Evolutionary conservation across 108 stramenopile genomes (phyloP).

Genomic region (Nannochloropsis granulata): DNA sequence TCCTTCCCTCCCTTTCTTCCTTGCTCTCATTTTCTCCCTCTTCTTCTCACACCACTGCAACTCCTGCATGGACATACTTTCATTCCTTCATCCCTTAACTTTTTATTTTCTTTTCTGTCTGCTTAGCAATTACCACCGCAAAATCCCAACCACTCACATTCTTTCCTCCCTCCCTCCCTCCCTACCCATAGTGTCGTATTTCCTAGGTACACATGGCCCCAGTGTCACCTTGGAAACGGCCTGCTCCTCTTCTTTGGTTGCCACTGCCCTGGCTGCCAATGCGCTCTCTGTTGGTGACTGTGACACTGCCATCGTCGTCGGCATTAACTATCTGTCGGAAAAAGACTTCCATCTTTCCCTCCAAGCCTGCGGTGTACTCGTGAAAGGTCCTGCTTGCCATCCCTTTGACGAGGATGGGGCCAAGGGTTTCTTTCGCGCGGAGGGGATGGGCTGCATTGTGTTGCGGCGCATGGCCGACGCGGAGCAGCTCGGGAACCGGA

Average conservation of each 20-base stretch:
- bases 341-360: not conserved
- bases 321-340: not conserved
- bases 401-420: not conserved
- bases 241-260: not conserved
- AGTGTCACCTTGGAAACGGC: not conserved
- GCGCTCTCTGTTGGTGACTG: not conserved
- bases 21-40: not conserved
- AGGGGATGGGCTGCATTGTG: not conserved
- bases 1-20: not conserved
- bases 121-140: no score
- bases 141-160: no score
- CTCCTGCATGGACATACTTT: no score
- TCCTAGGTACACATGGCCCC: not conserved
- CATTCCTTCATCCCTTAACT: no score
- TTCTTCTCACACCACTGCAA: not conserved
- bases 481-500: not conserved
- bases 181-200: not conserved
- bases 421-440: not conserved
- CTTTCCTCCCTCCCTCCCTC: not conserved
- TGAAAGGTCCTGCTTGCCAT: not conserved
- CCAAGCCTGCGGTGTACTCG: not conserved
- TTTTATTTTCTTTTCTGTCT: not conserved
- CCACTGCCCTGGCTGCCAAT: not conserved
- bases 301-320: not conserved
- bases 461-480: not conserved